Evolutionary conservation across 169 alveolate genomes (phyloP).

Genomic region (Plasmodium vivax): DNA sequence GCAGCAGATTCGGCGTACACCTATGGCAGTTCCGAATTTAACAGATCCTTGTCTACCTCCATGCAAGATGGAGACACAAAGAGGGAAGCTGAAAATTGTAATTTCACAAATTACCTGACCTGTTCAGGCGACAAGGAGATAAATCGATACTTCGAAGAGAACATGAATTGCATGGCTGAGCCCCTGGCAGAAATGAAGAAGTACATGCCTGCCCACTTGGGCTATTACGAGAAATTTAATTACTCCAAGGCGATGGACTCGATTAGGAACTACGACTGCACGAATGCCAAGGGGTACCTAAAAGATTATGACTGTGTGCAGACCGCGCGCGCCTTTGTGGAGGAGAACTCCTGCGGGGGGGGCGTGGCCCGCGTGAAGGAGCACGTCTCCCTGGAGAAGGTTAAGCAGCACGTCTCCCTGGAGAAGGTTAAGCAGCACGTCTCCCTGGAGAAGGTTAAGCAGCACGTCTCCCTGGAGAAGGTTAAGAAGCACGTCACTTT

Average conservation of each 20-base stretch:
- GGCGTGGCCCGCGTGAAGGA: neutral
- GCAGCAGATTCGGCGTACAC: neutral
- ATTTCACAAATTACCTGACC: neutral
- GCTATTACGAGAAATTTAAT: conserved; percentile 26
- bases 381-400: conserved; percentile 13
- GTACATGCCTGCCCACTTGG: neutral
- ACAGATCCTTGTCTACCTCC: conserved; percentile 16
- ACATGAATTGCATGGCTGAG: neutral
- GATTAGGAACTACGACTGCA: conserved; percentile 16
- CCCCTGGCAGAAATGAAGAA: conserved; percentile 13
- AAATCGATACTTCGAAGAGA: neutral
- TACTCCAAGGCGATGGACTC: conserved; percentile 5
- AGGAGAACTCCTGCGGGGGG: neutral
- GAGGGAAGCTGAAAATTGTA: neutral
- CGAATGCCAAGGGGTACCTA: conserved; percentile 3
- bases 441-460: neutral
- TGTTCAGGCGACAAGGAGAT: conserved; percentile 2
- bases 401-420: neutral
- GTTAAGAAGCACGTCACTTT: neutral
- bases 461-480: conserved; percentile 6
- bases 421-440: neutral
- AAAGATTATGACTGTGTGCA: conserved; percentile 8
- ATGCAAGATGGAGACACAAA: neutral
- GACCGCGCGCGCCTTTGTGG: neutral
- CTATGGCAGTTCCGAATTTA: neutral